phyloP scores from a whole-genome alignment of 257 asterid genomes.

The Orobanche coerulescens region DNA sequence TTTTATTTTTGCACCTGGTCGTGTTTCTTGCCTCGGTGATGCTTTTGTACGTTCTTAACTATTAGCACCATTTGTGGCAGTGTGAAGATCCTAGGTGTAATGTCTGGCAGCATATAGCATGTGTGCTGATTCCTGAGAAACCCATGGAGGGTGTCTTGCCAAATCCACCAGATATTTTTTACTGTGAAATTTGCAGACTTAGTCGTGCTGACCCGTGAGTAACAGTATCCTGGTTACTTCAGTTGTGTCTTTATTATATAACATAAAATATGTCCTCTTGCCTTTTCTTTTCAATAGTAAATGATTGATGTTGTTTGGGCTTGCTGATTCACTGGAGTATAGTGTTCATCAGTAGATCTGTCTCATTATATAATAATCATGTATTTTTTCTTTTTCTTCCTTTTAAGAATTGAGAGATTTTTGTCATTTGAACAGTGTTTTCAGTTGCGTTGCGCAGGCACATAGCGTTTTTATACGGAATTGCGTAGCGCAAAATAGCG shows the following conservation, averaged over 20 bases:
- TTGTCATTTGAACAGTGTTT: no score
- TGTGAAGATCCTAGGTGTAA: constrained; percentile 85
- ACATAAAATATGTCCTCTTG: constrained; percentile 9
- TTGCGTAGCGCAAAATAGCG: no score
- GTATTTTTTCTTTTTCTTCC: background rate
- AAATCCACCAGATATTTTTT: constrained; percentile 61
- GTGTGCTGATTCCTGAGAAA: constrained; percentile 86
- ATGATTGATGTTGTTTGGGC: constrained; percentile 7
- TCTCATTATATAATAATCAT: background rate
- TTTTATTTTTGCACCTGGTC: background rate
- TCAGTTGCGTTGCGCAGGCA: no score
- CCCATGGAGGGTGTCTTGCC: constrained; percentile 65
- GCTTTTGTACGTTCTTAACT: constrained; percentile 9
- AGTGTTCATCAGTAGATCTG: background rate
- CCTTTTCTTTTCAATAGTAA: background rate
- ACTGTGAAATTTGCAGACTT: constrained; percentile 90
- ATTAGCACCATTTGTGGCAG: constrained; percentile 45
- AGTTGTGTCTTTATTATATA: constrained; percentile 2
- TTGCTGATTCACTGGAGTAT: constrained; percentile 12
- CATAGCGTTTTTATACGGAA: no score
- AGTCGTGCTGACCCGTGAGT: constrained; percentile 98
- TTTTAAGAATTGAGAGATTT: no score
- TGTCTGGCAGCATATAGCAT: constrained; percentile 90
- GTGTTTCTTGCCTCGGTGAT: background rate
- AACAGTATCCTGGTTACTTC: constrained; percentile 16